phyloP scores from a whole-genome alignment of 345 rosid species.

The Gossypium ekmanianum region DNA sequence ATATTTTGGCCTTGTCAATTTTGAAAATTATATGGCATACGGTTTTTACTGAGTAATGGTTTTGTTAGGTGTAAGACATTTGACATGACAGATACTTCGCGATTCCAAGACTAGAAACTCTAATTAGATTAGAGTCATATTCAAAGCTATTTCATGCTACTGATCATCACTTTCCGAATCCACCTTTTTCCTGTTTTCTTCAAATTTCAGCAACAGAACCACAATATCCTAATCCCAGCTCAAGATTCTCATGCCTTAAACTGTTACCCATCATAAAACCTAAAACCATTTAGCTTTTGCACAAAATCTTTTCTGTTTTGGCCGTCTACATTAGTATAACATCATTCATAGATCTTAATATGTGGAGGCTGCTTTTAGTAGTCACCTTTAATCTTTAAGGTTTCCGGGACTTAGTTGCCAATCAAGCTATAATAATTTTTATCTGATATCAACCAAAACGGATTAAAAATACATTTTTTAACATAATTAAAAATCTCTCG shows the following conservation, averaged over 20 bases:
- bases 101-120: neutral
- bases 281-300: too few species aligned
- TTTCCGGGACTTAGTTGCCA: neutral
- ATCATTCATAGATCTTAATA: neutral
- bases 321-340: neutral
- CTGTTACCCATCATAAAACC: too few species aligned
- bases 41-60: neutral
- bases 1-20: neutral
- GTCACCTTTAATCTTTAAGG: neutral
- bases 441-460: neutral
- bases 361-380: neutral
- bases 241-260: too few species aligned
- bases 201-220: conserved; percentile 1
- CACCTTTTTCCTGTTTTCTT: neutral
- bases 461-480: neutral
- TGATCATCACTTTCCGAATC: neutral
- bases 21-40: too few species aligned
- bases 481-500: neutral
- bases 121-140: neutral
- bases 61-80: neutral
- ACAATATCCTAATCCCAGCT: neutral
- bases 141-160: neutral
- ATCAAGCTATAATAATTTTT: neutral
- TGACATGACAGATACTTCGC: neutral
- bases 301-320: too few species aligned